Conservation (phyloP, 345 rosid genomes). For the Toxicodendron radicans region DNA sequence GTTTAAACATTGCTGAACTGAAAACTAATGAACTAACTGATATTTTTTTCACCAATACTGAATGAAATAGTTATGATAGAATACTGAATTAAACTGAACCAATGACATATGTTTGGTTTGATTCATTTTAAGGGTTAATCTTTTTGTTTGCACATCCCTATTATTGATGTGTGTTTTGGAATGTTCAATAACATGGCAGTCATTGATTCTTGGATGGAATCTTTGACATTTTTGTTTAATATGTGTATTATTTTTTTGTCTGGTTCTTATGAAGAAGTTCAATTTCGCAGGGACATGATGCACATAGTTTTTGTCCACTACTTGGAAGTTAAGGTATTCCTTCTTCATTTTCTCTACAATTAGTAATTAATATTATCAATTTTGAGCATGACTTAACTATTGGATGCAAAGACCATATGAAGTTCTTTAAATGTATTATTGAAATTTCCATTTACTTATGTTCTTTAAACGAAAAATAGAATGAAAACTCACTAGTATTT, state of each 20-base stretch:
- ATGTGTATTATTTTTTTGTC: not conserved
- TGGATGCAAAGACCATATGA: not conserved
- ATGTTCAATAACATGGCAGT: not conserved
- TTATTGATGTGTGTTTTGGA: not conserved
- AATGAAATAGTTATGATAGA: not conserved
- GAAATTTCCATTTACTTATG: not conserved
- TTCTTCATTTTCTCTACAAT: slow-evolving; percentile 4
- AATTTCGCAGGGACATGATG: slow-evolving; percentile 74
- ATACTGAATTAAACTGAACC: not conserved
- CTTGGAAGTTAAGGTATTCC: slow-evolving; percentile 84
- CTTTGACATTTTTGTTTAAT: slow-evolving; percentile 2
- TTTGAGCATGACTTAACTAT: not conserved
- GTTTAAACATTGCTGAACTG: not conserved
- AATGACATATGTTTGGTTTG: not conserved
- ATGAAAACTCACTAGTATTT: too few relatives aligned
- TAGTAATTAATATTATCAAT: not conserved
- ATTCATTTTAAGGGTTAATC: not conserved
- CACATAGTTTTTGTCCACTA: slow-evolving; percentile 97
- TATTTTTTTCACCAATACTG: not conserved
- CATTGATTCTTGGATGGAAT: not conserved
- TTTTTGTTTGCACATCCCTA: not conserved
- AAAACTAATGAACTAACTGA: not conserved
- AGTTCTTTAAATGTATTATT: not conserved
- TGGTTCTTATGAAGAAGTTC: slow-evolving; percentile 16
- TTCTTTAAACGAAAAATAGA: too few relatives aligned